These are phyloP conservation scores for Microdochium nivale DNA, from an alignment of 2,329 filamentous ascomycete genomes.

Conservation along the genomic window DNA sequence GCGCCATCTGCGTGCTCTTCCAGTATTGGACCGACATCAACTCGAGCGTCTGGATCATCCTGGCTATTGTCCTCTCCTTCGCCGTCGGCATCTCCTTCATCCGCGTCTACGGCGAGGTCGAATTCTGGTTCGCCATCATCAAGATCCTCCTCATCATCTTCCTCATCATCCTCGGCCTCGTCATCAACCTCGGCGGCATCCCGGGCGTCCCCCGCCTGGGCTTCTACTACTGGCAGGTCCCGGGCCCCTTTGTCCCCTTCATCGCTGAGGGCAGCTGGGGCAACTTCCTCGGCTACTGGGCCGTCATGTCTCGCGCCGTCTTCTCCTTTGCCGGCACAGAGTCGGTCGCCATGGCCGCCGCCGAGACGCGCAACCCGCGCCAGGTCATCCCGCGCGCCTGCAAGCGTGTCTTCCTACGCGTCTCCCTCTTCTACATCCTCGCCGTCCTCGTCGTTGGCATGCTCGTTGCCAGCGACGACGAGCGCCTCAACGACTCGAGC, in stretches of 20 bases:
- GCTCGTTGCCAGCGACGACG: constrained; percentile 46
- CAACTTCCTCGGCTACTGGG: constrained; percentile 53
- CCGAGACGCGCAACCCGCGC: constrained; percentile 44
- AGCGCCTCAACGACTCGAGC: constrained; percentile 32
- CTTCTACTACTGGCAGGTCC: constrained; percentile 61
- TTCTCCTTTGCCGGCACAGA: constrained; percentile 42
- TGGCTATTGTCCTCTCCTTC: constrained; percentile 11
- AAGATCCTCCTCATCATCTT: constrained; percentile 5
- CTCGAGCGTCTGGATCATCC: constrained; percentile 7
- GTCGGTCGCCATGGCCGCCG: constrained; percentile 44
- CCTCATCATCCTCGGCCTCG: constrained; percentile 14
- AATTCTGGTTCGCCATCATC: constrained; percentile 3
- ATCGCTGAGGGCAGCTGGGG: constrained; percentile 49
- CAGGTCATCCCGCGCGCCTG: constrained; percentile 37
- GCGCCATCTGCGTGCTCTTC: constrained; percentile 53
- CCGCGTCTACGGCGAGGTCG: constrained; percentile 7
- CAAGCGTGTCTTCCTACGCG: constrained; percentile 48
- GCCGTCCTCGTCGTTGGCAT: constrained; percentile 50
- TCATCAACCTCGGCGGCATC: constrained; percentile 44
- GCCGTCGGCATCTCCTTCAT: constrained; percentile 8
- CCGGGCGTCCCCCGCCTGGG: constrained; percentile 50
- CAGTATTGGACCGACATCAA: constrained; percentile 28
- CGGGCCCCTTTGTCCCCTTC: constrained; percentile 59
- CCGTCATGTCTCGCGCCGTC: constrained; percentile 34
- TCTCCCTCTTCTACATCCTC: constrained; percentile 49